Evolutionary conservation across 129 eudicot genomes (phyloP).

Genomic region (Artemisia argyi): DNA sequence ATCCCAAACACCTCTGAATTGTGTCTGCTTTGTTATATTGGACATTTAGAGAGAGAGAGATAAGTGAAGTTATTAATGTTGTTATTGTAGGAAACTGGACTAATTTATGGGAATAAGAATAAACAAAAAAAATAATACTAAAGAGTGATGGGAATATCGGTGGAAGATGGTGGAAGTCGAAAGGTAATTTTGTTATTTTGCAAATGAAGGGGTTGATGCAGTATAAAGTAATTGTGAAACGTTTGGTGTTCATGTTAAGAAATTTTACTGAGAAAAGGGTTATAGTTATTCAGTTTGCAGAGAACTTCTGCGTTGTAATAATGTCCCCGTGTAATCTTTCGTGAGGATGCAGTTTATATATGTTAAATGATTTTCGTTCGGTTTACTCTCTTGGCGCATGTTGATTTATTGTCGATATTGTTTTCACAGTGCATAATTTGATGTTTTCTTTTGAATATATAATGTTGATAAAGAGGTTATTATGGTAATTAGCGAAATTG

Average conservation of each 20-base stretch:
- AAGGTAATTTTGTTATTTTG: slow-evolving; percentile 18
- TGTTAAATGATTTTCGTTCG: slow-evolving; percentile 11
- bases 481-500: not conserved
- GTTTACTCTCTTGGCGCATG: not conserved
- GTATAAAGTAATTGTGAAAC: slow-evolving; percentile 24
- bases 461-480: not conserved
- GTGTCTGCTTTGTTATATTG: not conserved
- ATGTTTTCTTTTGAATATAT: not conserved
- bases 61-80: not conserved
- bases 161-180: slow-evolving; percentile 4
- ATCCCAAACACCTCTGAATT: not conserved
- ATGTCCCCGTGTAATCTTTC: slow-evolving; percentile 22
- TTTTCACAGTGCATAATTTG: not conserved
- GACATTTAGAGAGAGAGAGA: not conserved
- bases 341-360: slow-evolving; percentile 18
- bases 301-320: slow-evolving; percentile 37
- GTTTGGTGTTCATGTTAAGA: slow-evolving; percentile 24
- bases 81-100: slow-evolving; percentile 50
- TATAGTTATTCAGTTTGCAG: slow-evolving; percentile 34
- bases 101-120: slow-evolving; percentile 58
- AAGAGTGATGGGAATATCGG: slow-evolving; percentile 19
- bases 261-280: slow-evolving; percentile 16
- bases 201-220: slow-evolving; percentile 18
- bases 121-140: slow-evolving; percentile 33
- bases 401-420: not conserved